These are phyloP conservation scores for Trichosporon ovoides DNA, from an alignment of 1,284 basidiomycete species.

Conservation along the genomic window DNA sequence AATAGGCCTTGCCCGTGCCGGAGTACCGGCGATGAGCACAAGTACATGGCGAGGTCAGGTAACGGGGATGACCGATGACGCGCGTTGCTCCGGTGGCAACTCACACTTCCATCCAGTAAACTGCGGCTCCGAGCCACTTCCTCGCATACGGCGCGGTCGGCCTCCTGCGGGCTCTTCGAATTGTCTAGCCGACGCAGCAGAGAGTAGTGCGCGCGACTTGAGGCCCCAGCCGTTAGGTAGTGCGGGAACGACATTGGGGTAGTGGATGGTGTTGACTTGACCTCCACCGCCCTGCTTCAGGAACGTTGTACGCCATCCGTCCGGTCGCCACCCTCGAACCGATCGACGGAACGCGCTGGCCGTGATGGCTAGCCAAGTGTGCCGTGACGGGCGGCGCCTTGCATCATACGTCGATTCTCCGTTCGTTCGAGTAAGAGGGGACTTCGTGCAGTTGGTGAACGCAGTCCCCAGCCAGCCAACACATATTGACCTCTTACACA, in stretches of 20 bases:
- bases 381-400: too few relatives aligned
- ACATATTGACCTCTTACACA: too few relatives aligned
- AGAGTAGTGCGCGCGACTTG: slow-evolving; percentile 42
- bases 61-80: too few relatives aligned
- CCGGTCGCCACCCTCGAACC: too few relatives aligned
- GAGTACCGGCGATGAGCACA: neutral
- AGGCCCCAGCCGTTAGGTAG: slow-evolving; percentile 41
- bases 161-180: slow-evolving; percentile 27
- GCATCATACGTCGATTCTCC: too few relatives aligned
- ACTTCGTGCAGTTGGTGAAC: too few relatives aligned
- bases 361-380: too few relatives aligned
- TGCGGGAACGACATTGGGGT: slow-evolving; percentile 29
- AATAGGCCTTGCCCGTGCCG: too few relatives aligned
- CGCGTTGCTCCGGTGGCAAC: neutral
- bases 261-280: neutral
- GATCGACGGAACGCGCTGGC: too few relatives aligned
- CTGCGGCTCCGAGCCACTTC: slow-evolving; percentile 25
- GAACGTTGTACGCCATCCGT: neutral
- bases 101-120: slow-evolving; percentile 16
- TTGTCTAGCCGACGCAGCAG: slow-evolving; percentile 33
- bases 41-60: neutral
- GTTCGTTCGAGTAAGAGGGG: too few relatives aligned
- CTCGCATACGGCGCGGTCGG: slow-evolving; percentile 24
- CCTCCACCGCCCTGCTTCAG: neutral
- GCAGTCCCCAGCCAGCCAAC: too few relatives aligned